A percentile compares a stretch with the other conserved stretches of the same genome.
These are phyloP conservation scores for Diospyros kaki DNA, from an alignment of 148 eudicot genomes.

Conservation along the genomic window DNA sequence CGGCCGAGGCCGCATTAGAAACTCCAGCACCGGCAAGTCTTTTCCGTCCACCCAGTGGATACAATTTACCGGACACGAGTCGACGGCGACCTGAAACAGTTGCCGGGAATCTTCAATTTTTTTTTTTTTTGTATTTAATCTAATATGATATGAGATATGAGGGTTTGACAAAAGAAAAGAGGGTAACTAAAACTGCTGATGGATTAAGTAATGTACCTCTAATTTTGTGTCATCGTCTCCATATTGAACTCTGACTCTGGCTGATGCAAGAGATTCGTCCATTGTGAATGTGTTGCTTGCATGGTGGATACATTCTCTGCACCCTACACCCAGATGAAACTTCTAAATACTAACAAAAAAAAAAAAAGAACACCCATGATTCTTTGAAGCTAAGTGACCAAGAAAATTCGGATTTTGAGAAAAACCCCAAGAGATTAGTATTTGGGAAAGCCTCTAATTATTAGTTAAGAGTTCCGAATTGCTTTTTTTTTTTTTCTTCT, in stretches of 20 bases:
- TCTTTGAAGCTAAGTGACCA: neutral
- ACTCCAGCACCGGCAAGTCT: slow-evolving; percentile 39
- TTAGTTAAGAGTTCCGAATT: neutral
- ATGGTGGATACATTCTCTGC: slow-evolving; percentile 54
- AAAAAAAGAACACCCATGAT: neutral
- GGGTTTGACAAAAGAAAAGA: neutral
- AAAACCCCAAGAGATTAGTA: neutral
- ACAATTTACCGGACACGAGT: slow-evolving; percentile 59
- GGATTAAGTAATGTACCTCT: slow-evolving; percentile 19
- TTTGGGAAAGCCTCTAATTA: no score
- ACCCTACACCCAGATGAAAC: slow-evolving; percentile 27
- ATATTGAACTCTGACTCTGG: slow-evolving; percentile 47
- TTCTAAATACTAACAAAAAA: neutral
- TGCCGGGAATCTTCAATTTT: neutral
- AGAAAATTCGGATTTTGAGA: neutral
- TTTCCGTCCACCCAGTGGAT: slow-evolving; percentile 62
- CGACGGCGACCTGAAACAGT: slow-evolving; percentile 34
- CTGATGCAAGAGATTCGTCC: slow-evolving; percentile 51
- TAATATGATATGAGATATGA: neutral
- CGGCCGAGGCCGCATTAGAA: slow-evolving; percentile 37
- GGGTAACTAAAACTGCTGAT: neutral
- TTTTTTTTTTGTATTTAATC: neutral
- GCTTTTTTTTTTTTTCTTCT: neutral
- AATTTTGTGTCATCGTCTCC: slow-evolving; percentile 41
- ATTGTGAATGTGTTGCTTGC: slow-evolving; percentile 45